Base-by-base conservation (phyloP, 371 early-diverging fungal genomes). In the Lichtheimia hyalospora region DNA sequence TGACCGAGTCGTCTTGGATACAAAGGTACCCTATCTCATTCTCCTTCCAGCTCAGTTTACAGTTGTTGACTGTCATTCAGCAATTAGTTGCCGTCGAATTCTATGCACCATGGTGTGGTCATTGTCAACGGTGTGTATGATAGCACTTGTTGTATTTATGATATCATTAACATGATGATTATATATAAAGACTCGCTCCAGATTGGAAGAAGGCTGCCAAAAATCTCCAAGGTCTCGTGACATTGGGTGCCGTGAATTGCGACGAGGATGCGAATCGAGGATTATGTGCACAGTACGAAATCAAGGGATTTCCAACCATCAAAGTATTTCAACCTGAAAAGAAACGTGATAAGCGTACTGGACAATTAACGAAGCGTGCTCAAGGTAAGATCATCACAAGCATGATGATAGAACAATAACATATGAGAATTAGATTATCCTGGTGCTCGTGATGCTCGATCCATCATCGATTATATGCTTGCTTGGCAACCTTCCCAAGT, bases 241-340 rank as follows among this genome's bases (percentile, higher is more conserved):
- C 88, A 68, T 80, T 97, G 48, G 94, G 78, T 21, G 95, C 96
- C 6, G 77, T 97, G 21, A 85, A 97, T 70, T 97, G 98, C 72
- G 95, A 96, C 70, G 86, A 90, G 28, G 88, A 90, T 43, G 63
- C 66, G 28, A 91, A 94, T 71, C 79, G 81, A 28, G 79, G 80
- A 1, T 62, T 94, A 5, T 97, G 96, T 69, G 83, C 81, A 2
- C 79, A 84, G 41, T 92, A 88, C 68, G 87, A 80, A 24, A 84
- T 96, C 41, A 74, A 93, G 76, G 96, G 97, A 10, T 97, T 95
- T 77, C 97, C 97, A 3, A 96, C 96, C n/a, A 83, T 97, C 63
- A 97, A 96, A 69, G 71, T 91, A 1, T 96, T 96, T 65, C 81
- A 79, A 3, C 74, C 85, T 39, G 75, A 71, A 49, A 57, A 62